Evolutionary conservation across 179 eudicot genomes (phyloP).

Genomic region (Gypsophila paniculata): DNA sequence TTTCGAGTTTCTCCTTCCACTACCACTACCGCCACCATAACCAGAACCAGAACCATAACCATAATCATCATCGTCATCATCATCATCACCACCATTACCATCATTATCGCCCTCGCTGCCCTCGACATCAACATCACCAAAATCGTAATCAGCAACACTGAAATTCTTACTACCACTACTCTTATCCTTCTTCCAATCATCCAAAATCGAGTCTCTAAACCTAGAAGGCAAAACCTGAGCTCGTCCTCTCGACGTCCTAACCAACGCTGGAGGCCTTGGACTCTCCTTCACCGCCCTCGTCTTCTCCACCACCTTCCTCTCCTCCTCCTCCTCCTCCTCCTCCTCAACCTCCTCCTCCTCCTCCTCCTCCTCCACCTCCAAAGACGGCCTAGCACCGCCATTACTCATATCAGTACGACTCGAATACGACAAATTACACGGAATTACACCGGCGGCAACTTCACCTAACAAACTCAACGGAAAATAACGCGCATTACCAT

Average conservation of each 20-base stretch:
- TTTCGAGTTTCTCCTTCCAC: constrained; percentile 34
- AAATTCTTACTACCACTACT: constrained; percentile 22
- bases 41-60: too few species aligned
- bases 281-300: constrained; percentile 28
- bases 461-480: constrained; percentile 68
- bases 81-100: constrained; percentile 14
- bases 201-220: constrained; percentile 83
- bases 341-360: constrained; percentile 28
- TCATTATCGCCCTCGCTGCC: constrained; percentile 15
- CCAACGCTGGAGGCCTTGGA: constrained; percentile 66
- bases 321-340: constrained; percentile 23
- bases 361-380: constrained; percentile 3
- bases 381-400: constrained; percentile 20
- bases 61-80: constrained; percentile 17
- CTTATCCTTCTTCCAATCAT: constrained; percentile 97
- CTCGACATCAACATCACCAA: constrained; percentile 12
- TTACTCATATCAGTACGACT: constrained; percentile 20
- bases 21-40: too few species aligned
- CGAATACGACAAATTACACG: constrained; percentile 35
- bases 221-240: constrained; percentile 88
- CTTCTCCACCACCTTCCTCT: constrained; percentile 19
- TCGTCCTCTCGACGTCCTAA: constrained; percentile 83
- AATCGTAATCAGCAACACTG: constrained; percentile 21
- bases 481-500: constrained; percentile 26
- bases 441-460: constrained; percentile 67